Percentiles rank a stretch among this genome's conserved stretches.
Evolutionary conservation across 2,329 filamentous ascomycete species (phyloP).

Genomic region (Aphanocladium album): DNA sequence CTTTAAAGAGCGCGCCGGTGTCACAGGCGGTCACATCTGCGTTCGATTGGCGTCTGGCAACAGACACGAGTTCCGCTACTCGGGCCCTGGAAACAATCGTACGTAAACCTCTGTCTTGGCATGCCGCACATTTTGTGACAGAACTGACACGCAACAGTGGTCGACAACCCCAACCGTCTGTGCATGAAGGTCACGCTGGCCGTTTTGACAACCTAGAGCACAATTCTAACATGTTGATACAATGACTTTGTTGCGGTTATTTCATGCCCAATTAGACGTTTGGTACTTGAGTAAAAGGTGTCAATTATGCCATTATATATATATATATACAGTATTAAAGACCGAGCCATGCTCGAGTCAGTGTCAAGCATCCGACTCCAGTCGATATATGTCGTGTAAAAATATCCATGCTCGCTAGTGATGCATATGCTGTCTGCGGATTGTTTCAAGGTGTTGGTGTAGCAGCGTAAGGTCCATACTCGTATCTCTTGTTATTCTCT

Average conservation of each 20-base stretch:
- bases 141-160: background rate
- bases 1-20: slow-evolving; percentile 27
- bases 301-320: background rate
- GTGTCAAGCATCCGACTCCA: background rate
- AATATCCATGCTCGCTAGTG: slow-evolving; percentile 6
- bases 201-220: background rate
- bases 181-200: slow-evolving; percentile 14
- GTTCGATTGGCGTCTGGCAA: slow-evolving; percentile 33
- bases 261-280: too few relatives aligned
- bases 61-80: slow-evolving; percentile 38
- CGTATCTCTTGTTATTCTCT: slow-evolving; percentile 32
- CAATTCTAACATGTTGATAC: background rate
- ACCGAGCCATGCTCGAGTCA: background rate
- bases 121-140: background rate
- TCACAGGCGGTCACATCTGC: slow-evolving; percentile 34
- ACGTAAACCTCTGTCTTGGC: background rate
- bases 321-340: slow-evolving; percentile 1
- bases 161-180: background rate
- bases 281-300: background rate
- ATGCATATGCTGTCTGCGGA: background rate
- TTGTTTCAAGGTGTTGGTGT: background rate
- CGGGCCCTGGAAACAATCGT: slow-evolving; percentile 35
- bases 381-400: background rate
- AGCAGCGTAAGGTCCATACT: slow-evolving; percentile 20
- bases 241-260: background rate